These are phyloP conservation scores for Aureococcus anophagefferens DNA, from an alignment of 108 stramenopile species.

Conservation along the genomic window DNA sequence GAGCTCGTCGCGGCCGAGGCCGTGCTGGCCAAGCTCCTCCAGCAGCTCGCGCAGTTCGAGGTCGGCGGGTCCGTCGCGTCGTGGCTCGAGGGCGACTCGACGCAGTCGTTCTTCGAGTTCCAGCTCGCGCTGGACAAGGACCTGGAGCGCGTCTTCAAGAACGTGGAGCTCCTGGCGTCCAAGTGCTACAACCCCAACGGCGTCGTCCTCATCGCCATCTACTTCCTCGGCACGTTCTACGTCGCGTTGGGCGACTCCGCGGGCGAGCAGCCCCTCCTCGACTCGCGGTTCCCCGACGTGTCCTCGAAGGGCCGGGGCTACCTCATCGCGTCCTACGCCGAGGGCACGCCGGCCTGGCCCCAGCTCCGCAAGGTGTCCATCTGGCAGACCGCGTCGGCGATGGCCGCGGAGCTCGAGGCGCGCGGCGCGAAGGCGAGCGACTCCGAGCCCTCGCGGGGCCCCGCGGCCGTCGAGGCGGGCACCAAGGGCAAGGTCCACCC, in stretches of 20 bases:
- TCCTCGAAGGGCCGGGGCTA: conserved; percentile 40
- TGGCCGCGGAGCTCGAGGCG: conserved; percentile 33
- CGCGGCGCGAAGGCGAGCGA: conserved; percentile 25
- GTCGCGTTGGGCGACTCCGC: conserved; percentile 33
- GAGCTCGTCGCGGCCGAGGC: conserved; percentile 37
- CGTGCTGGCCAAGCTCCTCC: conserved; percentile 28
- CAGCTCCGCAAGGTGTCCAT: conserved; percentile 47
- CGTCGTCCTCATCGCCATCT: conserved; percentile 51
- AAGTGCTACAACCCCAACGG: conserved; percentile 56
- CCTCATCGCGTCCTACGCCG: conserved; percentile 33
- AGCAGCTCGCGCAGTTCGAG: conserved; percentile 24
- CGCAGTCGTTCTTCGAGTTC: conserved; percentile 56
- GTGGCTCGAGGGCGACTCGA: conserved; percentile 48
- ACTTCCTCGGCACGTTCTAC: conserved; percentile 46
- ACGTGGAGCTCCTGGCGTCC: conserved; percentile 39
- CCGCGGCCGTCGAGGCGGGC: no score
- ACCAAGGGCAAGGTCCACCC: no score
- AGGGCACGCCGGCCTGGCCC: conserved; percentile 37
- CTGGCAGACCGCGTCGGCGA: conserved; percentile 44
- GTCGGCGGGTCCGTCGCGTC: conserved; percentile 35
- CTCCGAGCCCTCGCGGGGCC: background rate
- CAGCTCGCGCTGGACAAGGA: conserved; percentile 12
- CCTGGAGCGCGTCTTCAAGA: conserved; percentile 20
- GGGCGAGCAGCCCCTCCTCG: conserved; percentile 51
- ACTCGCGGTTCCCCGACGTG: conserved; percentile 58